Evolutionary conservation across 331 rosid species (phyloP), one percentile per base, ranked within the genome.

Genomic region (Malus hybrid): DNA sequence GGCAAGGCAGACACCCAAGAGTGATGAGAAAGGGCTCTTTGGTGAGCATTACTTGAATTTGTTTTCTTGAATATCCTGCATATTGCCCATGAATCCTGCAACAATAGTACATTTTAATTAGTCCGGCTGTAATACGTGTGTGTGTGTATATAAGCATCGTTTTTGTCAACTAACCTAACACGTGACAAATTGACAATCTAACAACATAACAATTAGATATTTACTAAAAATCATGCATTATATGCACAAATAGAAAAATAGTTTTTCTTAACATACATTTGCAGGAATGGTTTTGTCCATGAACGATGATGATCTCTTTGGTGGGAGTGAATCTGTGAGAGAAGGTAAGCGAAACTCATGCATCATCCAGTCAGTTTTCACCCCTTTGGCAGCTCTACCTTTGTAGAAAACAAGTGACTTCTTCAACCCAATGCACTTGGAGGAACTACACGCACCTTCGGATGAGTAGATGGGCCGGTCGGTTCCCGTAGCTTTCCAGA

Each of bases 351-450:
- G 88, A 68, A 91, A 93, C 93, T 93, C 98, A 71, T 93, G 98
- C 96, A 93, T 93, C 97, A 93, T 93, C 98, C 98, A 93, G 22
- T 91, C 98, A 70, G 98, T 93, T 85, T 93, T 93, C 79, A 91
- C 68, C 0, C 93, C 98, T 70, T 88, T 93, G 69, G 96, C 92
- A 46, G 98, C 98, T 85, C 98, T 85, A 0, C 98, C 98, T 85
- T 80, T 93, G 91, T 93, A 93, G 77, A 93, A 93, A 1, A 93
- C 98, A 2, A 93, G 83, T 13, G 98, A 93, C 69, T 93, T 93
- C 91, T 91, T 93, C 75, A 93, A 72, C 20, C 98, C 98, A 77
- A 93, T 93, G 65, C 95, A 93, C 79, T 83, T 91, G 7, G 83
- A 57, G 3, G 76, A 39, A 39, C 48, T 83, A 59, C 34, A 62